Base-by-base conservation (phyloP, 208 protist species). In the Leishmania braziliensis region DNA sequence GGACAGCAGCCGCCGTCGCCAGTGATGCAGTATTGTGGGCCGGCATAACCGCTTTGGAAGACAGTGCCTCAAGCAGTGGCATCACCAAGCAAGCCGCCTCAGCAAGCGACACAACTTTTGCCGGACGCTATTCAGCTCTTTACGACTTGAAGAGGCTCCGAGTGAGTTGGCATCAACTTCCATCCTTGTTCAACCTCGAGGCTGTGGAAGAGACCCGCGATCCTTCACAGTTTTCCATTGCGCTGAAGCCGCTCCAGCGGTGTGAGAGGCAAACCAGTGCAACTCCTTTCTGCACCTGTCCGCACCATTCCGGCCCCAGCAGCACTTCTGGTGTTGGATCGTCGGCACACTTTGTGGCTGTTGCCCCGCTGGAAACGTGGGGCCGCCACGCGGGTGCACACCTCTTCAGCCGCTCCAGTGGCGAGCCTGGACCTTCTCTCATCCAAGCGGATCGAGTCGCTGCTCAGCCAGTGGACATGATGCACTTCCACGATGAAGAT, bases 161-260 rank as follows among this genome's bases (percentile, higher is more conserved):
- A 23, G 54, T 77, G 54, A 66, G 74, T 66, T 77, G 74, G 54
- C 53, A 77, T n/a, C 39, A 39, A 62, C 54, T 74, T 56, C 20
- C 39, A 20, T 39, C n/a, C 12, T 10, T 74, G 26, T 10, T 8
- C 70, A 39, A 9, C 26, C n/a, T 56, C 70, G 70, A 16, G n/a
- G 6, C 43, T 74, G 46, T 23, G 23, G 48, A 74, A 26, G 48
- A 39, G 20, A n/a, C 5, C 48, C 46, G 14, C 23, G 48, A 50
- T 26, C 70, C 46, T 54, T 74, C 8, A 5, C 26, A 74, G 2
- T 43, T 23, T 14, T 58, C 12, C 48, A 54, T 39, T 16, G n/a
- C 10, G 33, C 33, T n/a, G 14, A 43, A 46, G 14, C 9, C 29
- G 12, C 65, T 71, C 39, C 14, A 16, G 39, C 39, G 65, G 65